Base-by-base conservation (phyloP, 495 filamentous ascomycete species). In the Podospora bellae-mahoneyi region DNA sequence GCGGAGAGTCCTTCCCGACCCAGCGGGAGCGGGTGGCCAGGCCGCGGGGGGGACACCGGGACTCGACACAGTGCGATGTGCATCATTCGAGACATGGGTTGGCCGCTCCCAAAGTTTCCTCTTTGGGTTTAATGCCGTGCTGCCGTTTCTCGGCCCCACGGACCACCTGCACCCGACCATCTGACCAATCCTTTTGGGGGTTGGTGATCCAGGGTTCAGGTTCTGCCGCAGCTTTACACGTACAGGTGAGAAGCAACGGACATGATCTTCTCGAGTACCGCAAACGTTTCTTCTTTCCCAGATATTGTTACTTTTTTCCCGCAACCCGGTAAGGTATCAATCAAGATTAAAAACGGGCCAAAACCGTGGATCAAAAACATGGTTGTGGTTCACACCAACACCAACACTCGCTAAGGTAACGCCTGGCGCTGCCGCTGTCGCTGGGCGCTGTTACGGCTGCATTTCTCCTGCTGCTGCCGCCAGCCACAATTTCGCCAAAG, bases 201-300 rank as follows among this genome's bases (percentile, higher is more conserved):
- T 20, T 59, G 66, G 63, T 66, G 66, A 70, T 75, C 73, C 73
- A 72, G 71, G 73, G 72, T 69, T 74, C 60, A 74, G 74, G 72
- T 74, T 74, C 74, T 73, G 72, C 66, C 23, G 60, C 9, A 65
- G 15, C 63, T 4, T 54, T 62, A 34, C 26, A 10, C 30, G 16
- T 23, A 20, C 30, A 30, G 53, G 53, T 16, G 32, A 53, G 58
- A 65, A 57, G 27, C 19, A 32, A 7, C 30, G 30, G 20, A 28
- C 26, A 5, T 28, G 61, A 19, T 63, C 61, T 63, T 13, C 61
- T 63, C 61, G 32, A 30, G 61, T 63, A 23, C 23, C 19, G 61
- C 61, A 48, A 61, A 20, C 59, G 30, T 28, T 30, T 30, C 59
- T 61, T 18, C 23, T 20, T 58, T 58, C 6, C 56, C 15, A 18